phyloP scores from a whole-genome alignment of 2,329 filamentous ascomycete genomes.

The Fusarium pininemorale region DNA sequence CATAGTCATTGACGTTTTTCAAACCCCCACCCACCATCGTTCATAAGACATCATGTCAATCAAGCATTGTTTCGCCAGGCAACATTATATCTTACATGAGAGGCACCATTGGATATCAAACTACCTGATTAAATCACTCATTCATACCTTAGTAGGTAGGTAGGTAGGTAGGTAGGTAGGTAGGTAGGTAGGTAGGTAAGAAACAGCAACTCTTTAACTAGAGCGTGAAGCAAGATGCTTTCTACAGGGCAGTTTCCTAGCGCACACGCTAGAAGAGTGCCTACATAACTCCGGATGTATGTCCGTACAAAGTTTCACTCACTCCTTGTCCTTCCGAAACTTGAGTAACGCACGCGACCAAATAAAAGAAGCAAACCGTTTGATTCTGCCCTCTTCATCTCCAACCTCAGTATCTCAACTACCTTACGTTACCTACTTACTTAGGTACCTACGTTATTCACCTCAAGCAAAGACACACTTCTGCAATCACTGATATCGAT shows the following conservation, averaged over 20 bases:
- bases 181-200: neutral
- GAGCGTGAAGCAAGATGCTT: neutral
- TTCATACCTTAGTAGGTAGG: neutral
- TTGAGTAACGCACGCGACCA: constrained; percentile 31
- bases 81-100: neutral
- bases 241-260: neutral
- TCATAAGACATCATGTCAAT: neutral
- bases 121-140: neutral
- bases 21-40: neutral
- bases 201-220: neutral
- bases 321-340: constrained; percentile 11
- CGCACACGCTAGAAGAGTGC: neutral
- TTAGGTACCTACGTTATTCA: neutral
- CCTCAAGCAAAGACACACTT: neutral
- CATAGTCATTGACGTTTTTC: neutral
- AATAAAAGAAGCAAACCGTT: neutral
- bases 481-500: neutral
- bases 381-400: neutral
- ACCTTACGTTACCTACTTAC: neutral
- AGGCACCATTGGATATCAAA: neutral
- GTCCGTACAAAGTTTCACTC: neutral
- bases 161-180: neutral
- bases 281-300: neutral
- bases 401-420: neutral
- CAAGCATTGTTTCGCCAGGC: neutral